phyloP scores from a whole-genome alignment of 2,329 filamentous ascomycete species.

The Thelonectria rubi region DNA sequence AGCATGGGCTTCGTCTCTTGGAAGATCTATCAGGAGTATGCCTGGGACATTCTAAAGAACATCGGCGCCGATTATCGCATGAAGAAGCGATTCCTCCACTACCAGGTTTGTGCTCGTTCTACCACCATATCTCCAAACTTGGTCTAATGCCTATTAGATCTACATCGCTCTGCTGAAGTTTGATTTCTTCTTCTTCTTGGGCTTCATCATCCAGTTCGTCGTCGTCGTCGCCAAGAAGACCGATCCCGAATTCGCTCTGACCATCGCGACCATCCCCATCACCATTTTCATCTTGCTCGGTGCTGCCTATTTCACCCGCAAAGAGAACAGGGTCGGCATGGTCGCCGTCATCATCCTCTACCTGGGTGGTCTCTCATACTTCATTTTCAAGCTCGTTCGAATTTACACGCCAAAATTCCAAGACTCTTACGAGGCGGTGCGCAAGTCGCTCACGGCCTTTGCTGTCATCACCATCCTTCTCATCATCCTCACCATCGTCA shows the following conservation, averaged over 20 bases:
- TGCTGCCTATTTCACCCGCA: slow-evolving; percentile 85
- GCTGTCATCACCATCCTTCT: slow-evolving; percentile 91
- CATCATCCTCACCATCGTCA: slow-evolving; percentile 86
- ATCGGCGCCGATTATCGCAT: slow-evolving; percentile 97
- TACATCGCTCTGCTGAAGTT: slow-evolving; percentile 98
- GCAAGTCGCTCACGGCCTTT: slow-evolving; percentile 89
- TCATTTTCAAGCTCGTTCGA: slow-evolving; percentile 96
- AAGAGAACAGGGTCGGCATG: slow-evolving; percentile 84
- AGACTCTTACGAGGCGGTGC: slow-evolving; percentile 77
- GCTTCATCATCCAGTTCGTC: slow-evolving; percentile 97
- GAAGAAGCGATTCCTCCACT: slow-evolving; percentile 95
- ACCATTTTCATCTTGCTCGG: slow-evolving; percentile 88
- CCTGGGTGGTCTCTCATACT: slow-evolving; percentile 89
- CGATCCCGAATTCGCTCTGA: slow-evolving; percentile 83
- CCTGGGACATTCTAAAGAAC: slow-evolving; percentile 99
- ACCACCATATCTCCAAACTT: neutral
- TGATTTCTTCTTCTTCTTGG: slow-evolving; percentile 99
- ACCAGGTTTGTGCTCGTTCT: slow-evolving; percentile 72
- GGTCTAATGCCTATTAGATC: slow-evolving; percentile 65
- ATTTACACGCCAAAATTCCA: slow-evolving; percentile 79
- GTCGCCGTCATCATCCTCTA: slow-evolving; percentile 82
- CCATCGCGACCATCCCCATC: slow-evolving; percentile 87
- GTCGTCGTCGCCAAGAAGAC: slow-evolving; percentile 81
- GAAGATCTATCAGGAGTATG: slow-evolving; percentile 98
- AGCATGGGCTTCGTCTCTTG: slow-evolving; percentile 81